These are phyloP conservation scores for Porodaedalea pini DNA, from an alignment of 1,284 basidiomycete genomes.

Conservation along the genomic window DNA sequence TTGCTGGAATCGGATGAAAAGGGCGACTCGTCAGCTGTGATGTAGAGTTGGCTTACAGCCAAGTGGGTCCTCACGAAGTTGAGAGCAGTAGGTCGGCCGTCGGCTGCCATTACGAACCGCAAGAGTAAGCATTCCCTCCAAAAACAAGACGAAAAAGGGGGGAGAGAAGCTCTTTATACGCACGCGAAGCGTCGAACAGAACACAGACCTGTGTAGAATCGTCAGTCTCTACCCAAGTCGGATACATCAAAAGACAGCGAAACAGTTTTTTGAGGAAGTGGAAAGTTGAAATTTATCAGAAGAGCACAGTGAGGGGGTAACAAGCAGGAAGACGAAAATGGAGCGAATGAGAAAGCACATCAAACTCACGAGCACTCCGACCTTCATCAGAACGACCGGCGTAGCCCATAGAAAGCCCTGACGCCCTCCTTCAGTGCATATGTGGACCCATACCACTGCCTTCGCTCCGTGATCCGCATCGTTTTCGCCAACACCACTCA, in stretches of 20 bases:
- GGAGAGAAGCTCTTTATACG: background rate
- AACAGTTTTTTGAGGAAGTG: background rate
- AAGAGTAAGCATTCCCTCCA: too few species aligned
- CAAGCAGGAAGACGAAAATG: background rate
- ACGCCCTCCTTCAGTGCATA: background rate
- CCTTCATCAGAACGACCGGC: background rate
- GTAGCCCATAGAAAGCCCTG: constrained; percentile 6
- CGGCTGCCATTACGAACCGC: too few species aligned
- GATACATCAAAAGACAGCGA: too few species aligned
- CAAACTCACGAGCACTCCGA: constrained; percentile 10
- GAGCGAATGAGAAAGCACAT: background rate
- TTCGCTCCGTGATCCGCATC: background rate
- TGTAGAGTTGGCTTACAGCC: background rate
- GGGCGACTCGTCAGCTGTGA: background rate
- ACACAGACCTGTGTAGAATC: background rate
- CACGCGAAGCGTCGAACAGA: background rate
- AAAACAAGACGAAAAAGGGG: too few species aligned
- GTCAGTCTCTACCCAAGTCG: background rate
- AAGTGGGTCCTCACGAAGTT: constrained; percentile 7
- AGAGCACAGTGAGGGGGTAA: background rate
- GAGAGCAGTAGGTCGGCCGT: background rate
- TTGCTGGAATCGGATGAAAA: background rate
- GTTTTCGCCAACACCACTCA: background rate
- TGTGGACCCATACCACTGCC: background rate
- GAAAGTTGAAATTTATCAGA: background rate